phyloP scores from a whole-genome alignment of 306 rosid genomes.

The Argentina anserina region DNA sequence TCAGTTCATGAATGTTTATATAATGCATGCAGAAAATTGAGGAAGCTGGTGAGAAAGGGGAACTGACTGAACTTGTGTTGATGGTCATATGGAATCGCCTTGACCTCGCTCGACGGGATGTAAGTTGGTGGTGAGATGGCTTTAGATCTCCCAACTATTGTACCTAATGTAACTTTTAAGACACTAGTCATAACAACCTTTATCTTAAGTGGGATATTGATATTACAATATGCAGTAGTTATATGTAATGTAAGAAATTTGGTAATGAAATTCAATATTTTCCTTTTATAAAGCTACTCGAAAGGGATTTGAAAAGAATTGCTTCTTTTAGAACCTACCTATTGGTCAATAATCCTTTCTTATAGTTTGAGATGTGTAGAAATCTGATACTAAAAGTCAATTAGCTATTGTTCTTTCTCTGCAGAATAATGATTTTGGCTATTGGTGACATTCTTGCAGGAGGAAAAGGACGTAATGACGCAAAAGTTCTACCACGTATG shows the following conservation, averaged over 20 bases:
- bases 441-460: slow-evolving; percentile 45
- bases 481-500: no score
- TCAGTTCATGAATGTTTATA: slow-evolving; percentile 1
- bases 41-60: slow-evolving; percentile 94
- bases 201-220: neutral
- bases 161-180: neutral
- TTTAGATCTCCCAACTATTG: neutral
- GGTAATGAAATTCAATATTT: neutral
- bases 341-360: neutral
- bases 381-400: neutral
- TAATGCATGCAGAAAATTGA: slow-evolving; percentile 72
- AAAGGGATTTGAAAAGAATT: neutral
- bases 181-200: neutral
- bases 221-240: neutral
- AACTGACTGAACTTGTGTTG: slow-evolving; percentile 86
- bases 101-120: slow-evolving; percentile 95
- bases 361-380: neutral
- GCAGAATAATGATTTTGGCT: slow-evolving; percentile 13
- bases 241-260: neutral
- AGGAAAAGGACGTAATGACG: slow-evolving; percentile 91
- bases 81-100: slow-evolving; percentile 96
- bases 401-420: neutral
- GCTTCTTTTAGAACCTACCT: neutral
- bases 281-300: neutral
- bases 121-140: slow-evolving; percentile 42